Conservation (phyloP, 345 rosid species). For the Lumnitzera racemosa region DNA sequence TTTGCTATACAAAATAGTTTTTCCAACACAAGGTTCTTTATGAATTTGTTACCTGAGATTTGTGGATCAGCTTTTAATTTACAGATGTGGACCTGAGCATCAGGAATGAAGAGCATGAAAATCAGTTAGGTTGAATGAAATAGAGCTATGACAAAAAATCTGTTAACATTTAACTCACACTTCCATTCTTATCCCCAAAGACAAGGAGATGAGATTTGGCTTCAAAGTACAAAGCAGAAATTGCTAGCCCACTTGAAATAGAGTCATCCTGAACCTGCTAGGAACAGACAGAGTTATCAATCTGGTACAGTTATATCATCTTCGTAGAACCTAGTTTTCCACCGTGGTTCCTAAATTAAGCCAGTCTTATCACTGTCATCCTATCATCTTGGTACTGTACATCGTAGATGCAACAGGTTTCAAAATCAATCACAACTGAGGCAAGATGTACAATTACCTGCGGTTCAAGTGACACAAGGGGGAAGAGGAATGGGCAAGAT, state of each 20-base stretch:
- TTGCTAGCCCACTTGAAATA: constrained; percentile 50
- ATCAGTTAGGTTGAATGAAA: not conserved
- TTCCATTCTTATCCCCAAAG: constrained; percentile 81
- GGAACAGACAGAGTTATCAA: not conserved
- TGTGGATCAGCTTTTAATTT: constrained; percentile 72
- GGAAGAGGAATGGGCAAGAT: constrained; percentile 58
- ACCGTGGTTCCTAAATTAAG: no score
- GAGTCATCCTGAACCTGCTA: constrained; percentile 66
- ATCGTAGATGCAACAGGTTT: not conserved
- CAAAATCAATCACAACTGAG: not conserved
- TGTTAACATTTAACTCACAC: constrained; percentile 27
- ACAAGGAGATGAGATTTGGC: constrained; percentile 44
- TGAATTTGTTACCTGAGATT: constrained; percentile 37
- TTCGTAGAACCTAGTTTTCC: no score
- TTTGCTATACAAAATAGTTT: constrained; percentile 1
- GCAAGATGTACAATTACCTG: constrained; percentile 39
- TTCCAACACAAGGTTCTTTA: not conserved
- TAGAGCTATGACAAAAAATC: constrained; percentile 3
- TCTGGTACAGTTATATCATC: not conserved
- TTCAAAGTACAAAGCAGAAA: constrained; percentile 64
- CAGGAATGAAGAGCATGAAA: constrained; percentile 1
- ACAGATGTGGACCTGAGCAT: constrained; percentile 62
- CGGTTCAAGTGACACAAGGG: constrained; percentile 53
- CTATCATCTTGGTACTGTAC: no score
- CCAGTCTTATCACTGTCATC: no score